Percentiles rank a stretch among this genome's conserved stretches.
Conservation (phyloP, 306 rosid genomes). For the Phaseolus lunatus region DNA sequence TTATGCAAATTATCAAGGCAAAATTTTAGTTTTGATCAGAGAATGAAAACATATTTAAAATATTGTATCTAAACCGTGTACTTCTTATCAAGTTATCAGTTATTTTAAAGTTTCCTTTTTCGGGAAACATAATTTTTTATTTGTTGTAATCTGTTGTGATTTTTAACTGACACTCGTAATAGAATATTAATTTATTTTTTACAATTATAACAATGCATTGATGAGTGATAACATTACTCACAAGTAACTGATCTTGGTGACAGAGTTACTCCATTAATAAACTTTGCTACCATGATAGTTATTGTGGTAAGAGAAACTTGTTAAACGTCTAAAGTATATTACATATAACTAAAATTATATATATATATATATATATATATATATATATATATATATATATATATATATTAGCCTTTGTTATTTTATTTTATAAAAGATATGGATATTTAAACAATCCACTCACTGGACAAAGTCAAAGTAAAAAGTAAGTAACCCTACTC, state of each 20-base stretch:
- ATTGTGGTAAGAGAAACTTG: background rate
- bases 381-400: background rate
- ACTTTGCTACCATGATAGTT: background rate
- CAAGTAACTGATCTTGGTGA: no score
- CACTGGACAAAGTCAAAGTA: no score
- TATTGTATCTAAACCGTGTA: background rate
- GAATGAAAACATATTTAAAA: background rate
- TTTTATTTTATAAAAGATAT: background rate
- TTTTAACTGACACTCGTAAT: no score
- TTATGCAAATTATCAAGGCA: background rate
- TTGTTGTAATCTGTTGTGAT: no score
- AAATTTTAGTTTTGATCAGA: background rate
- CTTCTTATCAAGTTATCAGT: background rate
- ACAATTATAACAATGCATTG: no score
- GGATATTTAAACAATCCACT: background rate
- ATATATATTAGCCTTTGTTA: background rate
- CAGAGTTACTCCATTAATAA: background rate
- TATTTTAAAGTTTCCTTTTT: background rate
- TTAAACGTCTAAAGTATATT: background rate
- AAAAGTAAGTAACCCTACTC: constrained; percentile 22
- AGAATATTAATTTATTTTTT: no score
- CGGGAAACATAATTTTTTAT: background rate
- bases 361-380: background rate
- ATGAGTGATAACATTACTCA: no score
- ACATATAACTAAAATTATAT: background rate